These are phyloP conservation scores for Syncephalastrum racemosum DNA, from an alignment of 371 early-diverging fungal genomes.

Conservation along the genomic window DNA sequence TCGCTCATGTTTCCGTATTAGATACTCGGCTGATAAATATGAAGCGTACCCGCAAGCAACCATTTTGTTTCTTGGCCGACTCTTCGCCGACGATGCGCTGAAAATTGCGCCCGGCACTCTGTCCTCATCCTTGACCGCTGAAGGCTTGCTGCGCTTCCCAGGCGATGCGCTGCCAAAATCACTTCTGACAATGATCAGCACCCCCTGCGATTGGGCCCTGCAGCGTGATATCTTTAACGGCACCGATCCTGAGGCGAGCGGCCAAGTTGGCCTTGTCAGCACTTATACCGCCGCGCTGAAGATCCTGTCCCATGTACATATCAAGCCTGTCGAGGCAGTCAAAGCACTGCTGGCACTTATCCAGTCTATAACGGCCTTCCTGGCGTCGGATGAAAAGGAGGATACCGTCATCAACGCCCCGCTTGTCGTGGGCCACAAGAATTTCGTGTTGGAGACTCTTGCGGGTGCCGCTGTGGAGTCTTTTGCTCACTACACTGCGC, in stretches of 20 bases:
- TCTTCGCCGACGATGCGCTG: constrained; percentile 45
- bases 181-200: constrained; percentile 36
- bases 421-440: constrained; percentile 53
- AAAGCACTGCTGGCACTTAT: constrained; percentile 39
- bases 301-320: constrained; percentile 37
- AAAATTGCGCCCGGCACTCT: constrained; percentile 45
- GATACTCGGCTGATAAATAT: constrained; percentile 49
- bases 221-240: constrained; percentile 50
- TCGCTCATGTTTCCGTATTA: constrained; percentile 3
- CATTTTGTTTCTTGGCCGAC: constrained; percentile 55
- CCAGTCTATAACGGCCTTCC: constrained; percentile 32
- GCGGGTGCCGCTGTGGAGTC: constrained; percentile 56
- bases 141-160: constrained; percentile 62
- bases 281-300: constrained; percentile 44
- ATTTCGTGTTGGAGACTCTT: constrained; percentile 53
- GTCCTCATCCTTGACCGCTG: constrained; percentile 51
- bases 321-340: constrained; percentile 31
- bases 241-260: constrained; percentile 34
- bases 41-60: constrained; percentile 40
- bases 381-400: constrained; percentile 32
- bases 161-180: constrained; percentile 27
- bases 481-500: constrained; percentile 21
- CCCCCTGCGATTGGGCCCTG: constrained; percentile 50
- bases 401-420: constrained; percentile 35
- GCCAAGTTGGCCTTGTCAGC: too few relatives aligned